Base-by-base conservation (phyloP, 1,284 basidiomycete genomes). In the Athelia sp. region DNA sequence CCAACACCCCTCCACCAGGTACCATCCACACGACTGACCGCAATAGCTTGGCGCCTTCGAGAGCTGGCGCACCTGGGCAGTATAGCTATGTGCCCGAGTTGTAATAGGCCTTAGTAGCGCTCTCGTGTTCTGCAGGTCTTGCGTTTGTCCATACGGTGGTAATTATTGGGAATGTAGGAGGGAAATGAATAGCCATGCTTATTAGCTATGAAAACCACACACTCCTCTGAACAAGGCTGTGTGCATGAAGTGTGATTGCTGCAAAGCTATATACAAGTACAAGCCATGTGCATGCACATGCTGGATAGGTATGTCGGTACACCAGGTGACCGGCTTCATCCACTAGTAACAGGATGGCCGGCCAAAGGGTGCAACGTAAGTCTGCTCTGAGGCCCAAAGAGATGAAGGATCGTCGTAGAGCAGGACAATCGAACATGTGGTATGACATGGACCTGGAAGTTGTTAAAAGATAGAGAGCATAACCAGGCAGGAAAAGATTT, bases 271-370 rank as follows among this genome's bases (percentile, higher is more conserved):
- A n/a, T 29, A 13, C 43, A 34, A 29, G 10, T 43, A 44, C 26
- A 18, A 32, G n/a, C n/a, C n/a, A 32, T 15, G 43, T 40, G 43
- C 3, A 19, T 23, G 21, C 32, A 11, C 14, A 18, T 17, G 32
- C 45, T 15, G 18, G 36, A 26, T 40, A 35, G 52, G 17, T 17
- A 18, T 84, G 76, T 83, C 53, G 73, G 73, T 72, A 69, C 78
- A 76, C 78, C 72, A 79, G 81, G 81, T 84, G 82, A 84, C 82
- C 71, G 72, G 68, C 53, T 53, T 50, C 69, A 71, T 69, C 74
- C 75, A 78, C 61, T 57, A 54, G 54, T 58, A 53, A 58, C 63
- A 69, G 74, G 71, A 76, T 69, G 73, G 59, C 65, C 74, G 67
- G 82, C 82, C 82, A 81, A 82, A 80, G 76, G 76, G 75, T 74